Base-by-base conservation (phyloP, 2,329 filamentous ascomycete species). In the Macrophomina phaseolina region DNA sequence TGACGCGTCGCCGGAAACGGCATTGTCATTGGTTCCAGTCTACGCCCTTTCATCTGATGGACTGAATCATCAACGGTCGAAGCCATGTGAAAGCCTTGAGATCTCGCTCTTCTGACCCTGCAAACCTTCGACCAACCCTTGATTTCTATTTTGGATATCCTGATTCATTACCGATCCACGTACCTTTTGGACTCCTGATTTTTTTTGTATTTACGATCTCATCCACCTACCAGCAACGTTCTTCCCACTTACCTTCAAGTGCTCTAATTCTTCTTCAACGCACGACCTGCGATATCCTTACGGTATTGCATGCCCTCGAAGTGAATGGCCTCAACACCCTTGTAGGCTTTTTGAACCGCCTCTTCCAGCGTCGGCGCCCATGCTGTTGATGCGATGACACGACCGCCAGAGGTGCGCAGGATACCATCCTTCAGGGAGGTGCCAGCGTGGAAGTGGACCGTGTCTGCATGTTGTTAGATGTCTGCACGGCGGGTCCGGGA, bases 261-360 rank as follows among this genome's bases (percentile, higher is more conserved):
- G 68, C 45, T 28, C 70, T 49, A 62, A 23, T 23, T 23, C 18
- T 62, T 62, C 45, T 62, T 78, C 71, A 84, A 70, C 5, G 82
- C 82, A n/a, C 81, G 74, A 6, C 78, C 79, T 1, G 93, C 95
- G 78, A 99, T 98, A 70, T 98, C 95, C 79, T 90, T 95, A 72
- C 94, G 88, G 83, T 88, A 97, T 80, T 97, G 94, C 89, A 96
- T 96, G 71, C 90, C 89, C 64, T 94, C 88, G 71, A 97, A 97
- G 67, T 90, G 84, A 74, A 97, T 94, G 64, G 87, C 85, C 66
- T 89, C 85, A 28, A 97, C 89, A 38, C 92, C 93, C 69, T 89
- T 85, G 77, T 99, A 99, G n/a, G 93, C 93, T 75, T 90, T 91
- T 73, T 90, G 87, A 1, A 98, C 92, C 0, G 95, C 95, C 63